Evolutionary conservation across 345 rosid genomes (phyloP).

Genomic region (Syzygium jambos): DNA sequence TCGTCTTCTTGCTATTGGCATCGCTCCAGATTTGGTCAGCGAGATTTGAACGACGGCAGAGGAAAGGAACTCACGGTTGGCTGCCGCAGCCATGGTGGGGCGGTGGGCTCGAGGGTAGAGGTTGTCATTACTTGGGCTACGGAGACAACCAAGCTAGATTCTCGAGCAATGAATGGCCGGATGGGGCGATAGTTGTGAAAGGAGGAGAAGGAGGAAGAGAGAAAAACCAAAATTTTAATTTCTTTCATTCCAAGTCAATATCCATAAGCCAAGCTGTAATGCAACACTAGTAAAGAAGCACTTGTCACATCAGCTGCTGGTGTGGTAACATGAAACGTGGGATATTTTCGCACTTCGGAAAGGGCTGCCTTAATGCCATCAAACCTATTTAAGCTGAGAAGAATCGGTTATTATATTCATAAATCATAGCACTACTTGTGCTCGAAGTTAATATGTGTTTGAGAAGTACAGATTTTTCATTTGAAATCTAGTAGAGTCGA

Average conservation of each 20-base stretch:
- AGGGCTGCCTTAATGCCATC: neutral
- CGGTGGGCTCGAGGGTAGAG: neutral
- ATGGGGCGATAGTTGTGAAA: fast-evolving
- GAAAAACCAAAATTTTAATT: neutral
- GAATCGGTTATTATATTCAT: neutral
- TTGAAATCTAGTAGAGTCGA: neutral
- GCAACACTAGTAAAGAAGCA: neutral
- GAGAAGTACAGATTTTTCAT: neutral
- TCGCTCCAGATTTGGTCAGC: neutral
- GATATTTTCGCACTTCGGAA: fast-evolving
- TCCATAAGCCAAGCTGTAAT: neutral
- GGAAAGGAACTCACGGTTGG: neutral
- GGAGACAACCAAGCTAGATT: neutral
- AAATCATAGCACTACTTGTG: neutral
- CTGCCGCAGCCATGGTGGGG: neutral
- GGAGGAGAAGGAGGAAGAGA: neutral
- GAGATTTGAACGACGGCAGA: neutral
- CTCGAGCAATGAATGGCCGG: neutral
- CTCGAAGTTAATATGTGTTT: neutral
- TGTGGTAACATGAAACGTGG: neutral
- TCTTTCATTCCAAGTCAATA: neutral
- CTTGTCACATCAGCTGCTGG: fast-evolving
- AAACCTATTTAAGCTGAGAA: neutral
- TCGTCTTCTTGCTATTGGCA: neutral
- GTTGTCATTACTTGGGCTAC: no score